A percentile compares a stretch with the other conserved stretches of the same genome.
Evolutionary conservation across 352 stramenopile species (phyloP).

Genomic region (Phytophthora cryptogea): DNA sequence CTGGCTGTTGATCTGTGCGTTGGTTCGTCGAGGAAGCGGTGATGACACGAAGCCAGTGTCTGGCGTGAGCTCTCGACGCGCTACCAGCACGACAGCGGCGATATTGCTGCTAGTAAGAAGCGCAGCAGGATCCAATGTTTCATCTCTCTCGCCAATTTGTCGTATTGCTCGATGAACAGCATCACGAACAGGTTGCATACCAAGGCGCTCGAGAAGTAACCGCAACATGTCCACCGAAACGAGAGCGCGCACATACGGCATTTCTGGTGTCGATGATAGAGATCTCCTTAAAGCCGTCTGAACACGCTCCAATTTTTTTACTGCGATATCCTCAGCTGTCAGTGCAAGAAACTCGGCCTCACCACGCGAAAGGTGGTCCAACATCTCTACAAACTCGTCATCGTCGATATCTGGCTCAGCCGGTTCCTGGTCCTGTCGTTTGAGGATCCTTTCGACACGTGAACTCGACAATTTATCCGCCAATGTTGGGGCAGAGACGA

Average conservation of each 20-base stretch:
- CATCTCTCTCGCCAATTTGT: conserved; percentile 26
- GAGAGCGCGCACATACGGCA: conserved; percentile 41
- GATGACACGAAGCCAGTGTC: not conserved
- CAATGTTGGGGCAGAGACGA: not conserved
- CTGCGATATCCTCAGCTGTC: conserved; percentile 29
- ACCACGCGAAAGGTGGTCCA: conserved; percentile 38
- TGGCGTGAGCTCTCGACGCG: conserved; percentile 27
- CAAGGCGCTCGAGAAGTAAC: conserved; percentile 38
- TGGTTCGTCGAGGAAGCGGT: conserved; percentile 1
- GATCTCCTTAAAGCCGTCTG: conserved; percentile 29
- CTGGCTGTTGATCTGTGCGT: conserved; percentile 1
- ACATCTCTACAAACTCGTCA: conserved; percentile 35
- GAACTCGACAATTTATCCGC: conserved; percentile 10
- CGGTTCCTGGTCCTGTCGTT: conserved; percentile 10
- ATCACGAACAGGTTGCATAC: conserved; percentile 27
- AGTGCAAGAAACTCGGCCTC: conserved; percentile 35
- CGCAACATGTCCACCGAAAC: conserved; percentile 51
- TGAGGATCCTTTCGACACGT: not conserved
- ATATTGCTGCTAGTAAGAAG: conserved; percentile 53
- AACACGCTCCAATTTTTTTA: conserved; percentile 35
- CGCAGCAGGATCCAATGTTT: conserved; percentile 11
- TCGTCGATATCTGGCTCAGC: conserved; percentile 18
- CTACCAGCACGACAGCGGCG: conserved; percentile 34
- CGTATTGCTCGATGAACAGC: conserved; percentile 32
- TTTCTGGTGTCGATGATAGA: conserved; percentile 1